Percentiles rank a stretch among this genome's conserved stretches.
Conservation (phyloP, 2,329 filamentous ascomycete species). For the Aspergillus vadensis region DNA sequence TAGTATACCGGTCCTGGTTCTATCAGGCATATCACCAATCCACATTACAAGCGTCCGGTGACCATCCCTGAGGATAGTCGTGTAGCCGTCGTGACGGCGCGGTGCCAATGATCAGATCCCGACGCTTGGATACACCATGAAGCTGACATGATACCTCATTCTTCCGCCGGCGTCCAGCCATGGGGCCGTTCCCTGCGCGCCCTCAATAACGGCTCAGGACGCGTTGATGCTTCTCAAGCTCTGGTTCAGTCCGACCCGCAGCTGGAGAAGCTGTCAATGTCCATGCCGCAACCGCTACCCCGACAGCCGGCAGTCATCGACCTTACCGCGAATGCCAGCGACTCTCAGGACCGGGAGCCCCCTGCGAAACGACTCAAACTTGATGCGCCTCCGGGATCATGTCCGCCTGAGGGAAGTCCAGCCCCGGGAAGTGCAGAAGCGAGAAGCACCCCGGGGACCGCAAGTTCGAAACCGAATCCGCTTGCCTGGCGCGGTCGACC, state of each 20-base stretch:
- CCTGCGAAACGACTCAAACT: conserved; percentile 40
- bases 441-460: conserved; percentile 31
- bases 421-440: conserved; percentile 27
- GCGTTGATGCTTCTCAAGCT: conserved; percentile 29
- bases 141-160: conserved; percentile 45
- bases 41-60: neutral
- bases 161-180: conserved; percentile 43
- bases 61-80: neutral
- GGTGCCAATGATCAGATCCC: conserved; percentile 28
- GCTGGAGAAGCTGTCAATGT: conserved; percentile 30
- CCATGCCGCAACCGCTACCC: conserved; percentile 25
- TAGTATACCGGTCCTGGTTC: neutral
- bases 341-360: conserved; percentile 38
- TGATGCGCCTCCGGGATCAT: conserved; percentile 31
- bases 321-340: conserved; percentile 33
- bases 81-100: neutral
- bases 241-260: conserved; percentile 26
- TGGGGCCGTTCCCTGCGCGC: conserved; percentile 39
- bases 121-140: conserved; percentile 38
- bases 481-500: conserved; percentile 40
- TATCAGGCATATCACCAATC: neutral
- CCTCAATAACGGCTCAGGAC: conserved; percentile 33
- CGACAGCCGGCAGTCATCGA: conserved; percentile 40
- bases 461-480: conserved; percentile 30
- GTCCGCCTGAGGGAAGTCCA: conserved; percentile 25